A percentile compares a stretch with the other conserved stretches of the same genome.
These are phyloP conservation scores for Apophysomyces sp. DNA, from an alignment of 371 early-diverging fungal species.

Conservation along the genomic window DNA sequence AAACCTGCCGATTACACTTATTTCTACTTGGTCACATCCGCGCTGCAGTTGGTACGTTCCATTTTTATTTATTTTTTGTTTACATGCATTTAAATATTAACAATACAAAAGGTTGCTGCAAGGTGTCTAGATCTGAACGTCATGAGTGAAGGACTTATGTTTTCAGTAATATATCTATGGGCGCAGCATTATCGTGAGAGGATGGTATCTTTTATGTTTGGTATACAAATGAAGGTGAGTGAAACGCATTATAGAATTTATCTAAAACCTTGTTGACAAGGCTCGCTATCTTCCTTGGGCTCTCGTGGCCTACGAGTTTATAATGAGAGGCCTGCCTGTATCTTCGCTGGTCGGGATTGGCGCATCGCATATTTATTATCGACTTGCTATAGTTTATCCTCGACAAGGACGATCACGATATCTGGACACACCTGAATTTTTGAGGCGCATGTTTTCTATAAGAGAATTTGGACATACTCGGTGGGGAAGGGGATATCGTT, in stretches of 20 bases:
- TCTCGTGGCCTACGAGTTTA: constrained; percentile 52
- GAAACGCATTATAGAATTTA: too few species aligned
- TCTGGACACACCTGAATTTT: constrained; percentile 52
- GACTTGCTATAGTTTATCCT: constrained; percentile 52
- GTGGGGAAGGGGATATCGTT: not conserved
- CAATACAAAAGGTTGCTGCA: constrained; percentile 17
- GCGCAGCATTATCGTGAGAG: constrained; percentile 62
- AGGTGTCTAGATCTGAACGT: constrained; percentile 20
- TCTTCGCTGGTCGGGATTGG: constrained; percentile 39
- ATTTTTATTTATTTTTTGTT: too few species aligned
- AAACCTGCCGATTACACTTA: constrained; percentile 82
- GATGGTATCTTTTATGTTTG: constrained; percentile 80
- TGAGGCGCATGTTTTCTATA: constrained; percentile 48
- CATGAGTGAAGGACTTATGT: constrained; percentile 52
- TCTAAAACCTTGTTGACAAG: too few species aligned
- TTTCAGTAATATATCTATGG: constrained; percentile 80
- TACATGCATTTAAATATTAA: too few species aligned
- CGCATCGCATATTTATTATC: constrained; percentile 60
- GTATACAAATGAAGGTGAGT: constrained; percentile 78
- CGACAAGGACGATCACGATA: constrained; percentile 54
- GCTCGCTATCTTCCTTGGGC: constrained; percentile 78
- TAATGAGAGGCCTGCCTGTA: constrained; percentile 17
- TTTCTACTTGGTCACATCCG: constrained; percentile 60
- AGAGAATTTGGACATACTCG: constrained; percentile 10
- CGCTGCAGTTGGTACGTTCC: constrained; percentile 31